These are phyloP conservation scores for Exidia glandulosa DNA, from an alignment of 768 basidiomycete species.

Conservation along the genomic window DNA sequence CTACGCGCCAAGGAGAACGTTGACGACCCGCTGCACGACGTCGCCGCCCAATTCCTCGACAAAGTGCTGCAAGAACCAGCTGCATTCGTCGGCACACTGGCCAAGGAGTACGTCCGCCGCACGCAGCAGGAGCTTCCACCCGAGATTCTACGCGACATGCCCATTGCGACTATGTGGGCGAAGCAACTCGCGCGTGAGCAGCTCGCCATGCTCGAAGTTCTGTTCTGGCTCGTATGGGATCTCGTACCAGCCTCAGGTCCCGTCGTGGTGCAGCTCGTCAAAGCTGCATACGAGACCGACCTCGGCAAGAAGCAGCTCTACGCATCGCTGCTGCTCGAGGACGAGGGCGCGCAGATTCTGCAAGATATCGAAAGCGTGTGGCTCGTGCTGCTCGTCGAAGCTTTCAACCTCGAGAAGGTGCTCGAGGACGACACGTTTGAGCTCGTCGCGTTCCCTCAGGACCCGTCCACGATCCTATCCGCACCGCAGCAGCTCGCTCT, in stretches of 20 bases:
- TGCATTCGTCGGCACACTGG: conserved; percentile 48
- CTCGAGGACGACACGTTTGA: conserved; percentile 40
- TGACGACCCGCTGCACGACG: conserved; percentile 38
- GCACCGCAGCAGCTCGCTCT: conserved; percentile 51
- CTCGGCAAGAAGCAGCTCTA: conserved; percentile 58
- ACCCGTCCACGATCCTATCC: conserved; percentile 24
- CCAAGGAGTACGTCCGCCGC: conserved; percentile 51
- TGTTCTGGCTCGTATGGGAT: conserved; percentile 85
- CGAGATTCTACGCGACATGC: conserved; percentile 37
- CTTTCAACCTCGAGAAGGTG: conserved; percentile 67
- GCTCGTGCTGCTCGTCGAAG: conserved; percentile 70
- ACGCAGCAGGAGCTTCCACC: conserved; percentile 38
- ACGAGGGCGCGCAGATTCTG: conserved; percentile 53
- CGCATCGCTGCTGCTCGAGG: conserved; percentile 56
- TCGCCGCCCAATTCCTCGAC: conserved; percentile 46
- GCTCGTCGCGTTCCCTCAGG: conserved; percentile 36
- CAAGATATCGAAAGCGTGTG: conserved; percentile 64
- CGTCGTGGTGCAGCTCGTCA: conserved; percentile 51
- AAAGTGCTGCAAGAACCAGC: conserved; percentile 52
- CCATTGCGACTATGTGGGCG: conserved; percentile 51
- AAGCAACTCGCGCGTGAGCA: conserved; percentile 73
- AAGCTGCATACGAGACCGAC: conserved; percentile 50
- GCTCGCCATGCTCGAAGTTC: conserved; percentile 66
- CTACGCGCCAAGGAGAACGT: conserved; percentile 58
- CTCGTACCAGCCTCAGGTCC: conserved; percentile 54